Evolutionary conservation across 768 basidiomycete genomes (phyloP).

Genomic region (Termitomyces sp.): DNA sequence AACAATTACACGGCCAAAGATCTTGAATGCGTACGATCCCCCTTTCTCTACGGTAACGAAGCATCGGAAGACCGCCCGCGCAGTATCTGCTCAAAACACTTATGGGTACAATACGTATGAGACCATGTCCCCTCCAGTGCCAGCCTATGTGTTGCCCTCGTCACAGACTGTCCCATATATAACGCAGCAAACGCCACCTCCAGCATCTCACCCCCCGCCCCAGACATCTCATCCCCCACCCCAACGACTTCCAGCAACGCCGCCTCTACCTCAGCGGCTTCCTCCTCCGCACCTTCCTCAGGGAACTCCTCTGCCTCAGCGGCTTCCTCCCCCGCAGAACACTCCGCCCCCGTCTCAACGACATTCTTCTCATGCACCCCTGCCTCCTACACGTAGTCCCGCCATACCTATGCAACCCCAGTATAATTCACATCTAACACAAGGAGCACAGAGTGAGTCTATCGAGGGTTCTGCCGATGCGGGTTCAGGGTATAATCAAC

Average conservation of each 20-base stretch:
- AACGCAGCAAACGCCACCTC: constrained; percentile 11
- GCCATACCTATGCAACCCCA: neutral
- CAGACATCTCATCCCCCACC: constrained; percentile 1
- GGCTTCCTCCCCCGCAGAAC: constrained; percentile 2
- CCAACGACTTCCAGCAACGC: constrained; percentile 9
- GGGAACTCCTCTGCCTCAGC: constrained; percentile 9
- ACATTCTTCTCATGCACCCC: constrained; percentile 8
- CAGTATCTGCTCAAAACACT: constrained; percentile 14
- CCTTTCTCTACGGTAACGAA: constrained; percentile 56
- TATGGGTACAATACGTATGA: constrained; percentile 25
- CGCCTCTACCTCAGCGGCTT: constrained; percentile 8
- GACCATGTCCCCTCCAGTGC: constrained; percentile 16
- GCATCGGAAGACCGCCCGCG: constrained; percentile 26
- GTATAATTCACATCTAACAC: neutral
- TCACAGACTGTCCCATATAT: constrained; percentile 13
- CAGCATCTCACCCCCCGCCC: neutral
- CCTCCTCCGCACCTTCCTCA: constrained; percentile 5
- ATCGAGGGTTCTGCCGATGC: neutral
- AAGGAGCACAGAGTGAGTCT: neutral
- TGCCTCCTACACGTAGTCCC: constrained; percentile 5
- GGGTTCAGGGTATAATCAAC: neutral
- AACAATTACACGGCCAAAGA: constrained; percentile 57
- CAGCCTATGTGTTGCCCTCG: constrained; percentile 7
- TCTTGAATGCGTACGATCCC: constrained; percentile 74
- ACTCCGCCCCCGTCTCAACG: constrained; percentile 5